Base-by-base conservation (phyloP, 1,139 yeast species). In the Blastobotrys indianensis region DNA sequence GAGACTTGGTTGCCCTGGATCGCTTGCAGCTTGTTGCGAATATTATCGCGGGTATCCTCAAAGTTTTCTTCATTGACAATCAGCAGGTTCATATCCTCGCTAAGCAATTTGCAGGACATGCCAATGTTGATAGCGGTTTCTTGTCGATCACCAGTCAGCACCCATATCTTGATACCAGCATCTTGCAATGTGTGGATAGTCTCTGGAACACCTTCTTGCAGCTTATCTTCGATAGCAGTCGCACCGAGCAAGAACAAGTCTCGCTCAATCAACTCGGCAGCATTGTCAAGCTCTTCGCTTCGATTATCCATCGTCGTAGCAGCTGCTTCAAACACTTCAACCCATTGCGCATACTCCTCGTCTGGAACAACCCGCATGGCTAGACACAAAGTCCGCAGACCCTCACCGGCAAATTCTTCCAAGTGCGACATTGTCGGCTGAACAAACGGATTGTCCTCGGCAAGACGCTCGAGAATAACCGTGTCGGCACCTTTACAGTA, bases 101-200 rank as follows among this genome's bases (percentile, higher is more conserved):
- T 83, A 43, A 94, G 70, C 45, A 94, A 72, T 59, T 86, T 87
- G 71, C 98, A 94, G 56, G 95, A 85, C 97, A 92, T 88, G 52
- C 98, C 99, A 62, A 94, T 92, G 62, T 94, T 94, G 53, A 94
- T 85, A 1, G 98, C 99, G n/a, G 99, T 94, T 66, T 94, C 99
- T 64, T 92, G 98, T 61, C 96, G 77, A 63, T 94, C 99, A 56
- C 99, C 99, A 8, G 99, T 94, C 48, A 94, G 73, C 30, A 94
- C 97, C 99, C 98, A 94, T 17, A 94, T 77, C 63, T 88, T 92
- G 56, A 94, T 88, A 12, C 97, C 97, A 0, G 99, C 99, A 48
- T 85, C 86, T 64, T 92, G 98, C 49, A 94, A 73, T 3, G 95
- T 85, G 54, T 86, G 92, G 50, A 94, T 94, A 1, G 98, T 88